Conservation (phyloP, 208 protist genomes). For the Trypanosoma boissoni region DNA sequence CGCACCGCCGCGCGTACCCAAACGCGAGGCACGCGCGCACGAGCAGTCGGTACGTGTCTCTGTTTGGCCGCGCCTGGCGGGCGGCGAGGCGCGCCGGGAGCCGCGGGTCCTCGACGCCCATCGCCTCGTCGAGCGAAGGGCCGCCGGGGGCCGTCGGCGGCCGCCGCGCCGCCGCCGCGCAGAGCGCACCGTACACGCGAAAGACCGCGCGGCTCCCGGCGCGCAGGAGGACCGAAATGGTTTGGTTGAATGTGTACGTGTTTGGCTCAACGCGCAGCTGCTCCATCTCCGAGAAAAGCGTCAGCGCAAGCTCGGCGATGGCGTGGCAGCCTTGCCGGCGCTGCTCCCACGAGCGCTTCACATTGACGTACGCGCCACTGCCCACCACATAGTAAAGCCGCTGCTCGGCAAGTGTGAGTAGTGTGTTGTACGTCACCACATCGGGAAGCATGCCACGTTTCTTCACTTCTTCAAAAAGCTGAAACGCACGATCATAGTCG, state of each 20-base stretch:
- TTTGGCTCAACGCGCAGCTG: conserved; percentile 67
- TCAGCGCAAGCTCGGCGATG: conserved; percentile 68
- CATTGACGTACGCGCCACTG: conserved; percentile 30
- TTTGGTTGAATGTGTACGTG: conserved; percentile 88
- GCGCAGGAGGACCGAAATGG: conserved; percentile 51
- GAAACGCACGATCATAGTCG: conserved; percentile 89
- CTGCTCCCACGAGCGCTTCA: conserved; percentile 63
- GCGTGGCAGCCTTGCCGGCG: conserved; percentile 38
- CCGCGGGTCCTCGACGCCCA: conserved; percentile 44
- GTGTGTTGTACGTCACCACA: conserved; percentile 90
- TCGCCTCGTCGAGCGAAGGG: conserved; percentile 42
- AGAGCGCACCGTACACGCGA: conserved; percentile 44
- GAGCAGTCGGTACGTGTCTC: conserved; percentile 74
- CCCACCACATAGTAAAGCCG: conserved; percentile 82
- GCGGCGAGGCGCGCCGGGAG: conserved; percentile 52
- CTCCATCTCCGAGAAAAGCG: conserved; percentile 79
- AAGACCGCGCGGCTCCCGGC: conserved; percentile 78
- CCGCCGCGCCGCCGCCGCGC: background rate
- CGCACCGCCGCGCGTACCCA: conserved; percentile 35
- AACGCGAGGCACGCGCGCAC: conserved; percentile 47
- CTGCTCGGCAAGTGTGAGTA: conserved; percentile 75
- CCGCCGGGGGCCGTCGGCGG: background rate
- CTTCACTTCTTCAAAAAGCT: conserved; percentile 92
- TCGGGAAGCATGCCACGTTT: conserved; percentile 76
- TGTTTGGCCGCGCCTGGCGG: conserved; percentile 51